Percentiles rank a stretch among this genome's conserved stretches.
These are phyloP conservation scores for Ceratobasidium sp. DNA, from an alignment of 1,284 basidiomycete genomes.

Conservation along the genomic window DNA sequence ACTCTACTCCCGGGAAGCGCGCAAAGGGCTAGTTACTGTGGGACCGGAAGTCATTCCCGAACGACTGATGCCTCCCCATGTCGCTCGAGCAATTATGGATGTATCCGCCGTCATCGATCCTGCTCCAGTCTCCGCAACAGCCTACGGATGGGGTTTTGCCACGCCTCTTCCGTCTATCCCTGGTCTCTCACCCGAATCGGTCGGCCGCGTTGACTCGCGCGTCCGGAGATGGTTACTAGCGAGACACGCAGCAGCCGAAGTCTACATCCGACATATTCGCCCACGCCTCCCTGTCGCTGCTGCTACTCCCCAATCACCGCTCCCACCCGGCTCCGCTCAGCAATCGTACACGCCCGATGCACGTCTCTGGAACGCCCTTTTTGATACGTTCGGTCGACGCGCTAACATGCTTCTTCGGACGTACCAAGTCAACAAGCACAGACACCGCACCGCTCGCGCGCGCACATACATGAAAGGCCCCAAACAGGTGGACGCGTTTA, in stretches of 20 bases:
- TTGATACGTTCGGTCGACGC: conserved; percentile 61
- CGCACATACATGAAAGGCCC: not conserved
- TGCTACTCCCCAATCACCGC: not conserved
- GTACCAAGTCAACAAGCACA: not conserved
- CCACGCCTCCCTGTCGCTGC: conserved; percentile 18
- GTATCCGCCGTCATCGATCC: not conserved
- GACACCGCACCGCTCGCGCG: not conserved
- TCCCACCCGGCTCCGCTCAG: conserved; percentile 48
- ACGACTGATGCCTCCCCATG: not conserved
- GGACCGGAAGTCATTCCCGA: not conserved
- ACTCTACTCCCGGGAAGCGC: conserved; percentile 60
- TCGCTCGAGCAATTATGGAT: conserved; percentile 13
- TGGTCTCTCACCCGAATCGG: conserved; percentile 19
- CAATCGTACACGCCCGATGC: conserved; percentile 62
- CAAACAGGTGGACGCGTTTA: conserved; percentile 26
- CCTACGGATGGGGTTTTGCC: conserved; percentile 53
- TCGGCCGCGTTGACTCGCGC: conserved; percentile 44
- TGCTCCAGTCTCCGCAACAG: not conserved
- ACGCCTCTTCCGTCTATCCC: conserved; percentile 47
- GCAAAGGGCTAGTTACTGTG: conserved; percentile 45
- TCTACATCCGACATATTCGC: conserved; percentile 31
- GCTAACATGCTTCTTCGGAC: conserved; percentile 49
- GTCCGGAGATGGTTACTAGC: conserved; percentile 50
- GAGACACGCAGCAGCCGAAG: conserved; percentile 44
- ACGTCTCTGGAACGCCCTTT: conserved; percentile 72